Percentiles rank a stretch among this genome's conserved stretches.
phyloP scores from a whole-genome alignment of 208 protist genomes.

The Leishmania major region DNA sequence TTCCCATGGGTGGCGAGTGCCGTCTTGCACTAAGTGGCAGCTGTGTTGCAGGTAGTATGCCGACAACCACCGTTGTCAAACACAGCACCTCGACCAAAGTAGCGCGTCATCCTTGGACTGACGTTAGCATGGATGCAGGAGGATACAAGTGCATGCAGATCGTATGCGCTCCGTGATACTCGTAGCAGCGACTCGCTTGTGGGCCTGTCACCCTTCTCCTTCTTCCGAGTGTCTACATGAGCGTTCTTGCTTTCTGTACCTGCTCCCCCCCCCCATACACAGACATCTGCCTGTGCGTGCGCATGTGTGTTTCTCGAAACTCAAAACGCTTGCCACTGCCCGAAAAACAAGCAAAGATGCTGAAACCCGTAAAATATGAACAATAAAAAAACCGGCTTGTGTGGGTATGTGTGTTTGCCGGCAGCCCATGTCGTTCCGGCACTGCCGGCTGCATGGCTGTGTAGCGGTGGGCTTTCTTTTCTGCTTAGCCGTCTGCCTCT shows the following conservation, averaged over 20 bases:
- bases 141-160: neutral
- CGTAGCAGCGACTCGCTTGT: neutral
- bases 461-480: neutral
- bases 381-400: neutral
- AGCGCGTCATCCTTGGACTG: neutral
- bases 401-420: neutral
- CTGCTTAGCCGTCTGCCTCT: neutral
- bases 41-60: neutral
- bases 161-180: neutral
- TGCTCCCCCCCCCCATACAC: neutral
- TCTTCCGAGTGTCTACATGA: neutral
- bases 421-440: neutral
- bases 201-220: neutral
- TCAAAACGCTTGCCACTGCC: neutral
- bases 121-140: neutral
- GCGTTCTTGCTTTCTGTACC: neutral
- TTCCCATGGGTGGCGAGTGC: constrained; percentile 4
- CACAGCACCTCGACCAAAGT: neutral
- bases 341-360: neutral
- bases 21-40: no score
- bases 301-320: neutral
- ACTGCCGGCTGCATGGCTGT: neutral
- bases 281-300: neutral
- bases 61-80: neutral
- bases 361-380: neutral